Percentiles rank a stretch among this genome's conserved stretches.
Evolutionary conservation across 169 alveolate species (phyloP).

Genomic region (Plasmodium fragile): DNA sequence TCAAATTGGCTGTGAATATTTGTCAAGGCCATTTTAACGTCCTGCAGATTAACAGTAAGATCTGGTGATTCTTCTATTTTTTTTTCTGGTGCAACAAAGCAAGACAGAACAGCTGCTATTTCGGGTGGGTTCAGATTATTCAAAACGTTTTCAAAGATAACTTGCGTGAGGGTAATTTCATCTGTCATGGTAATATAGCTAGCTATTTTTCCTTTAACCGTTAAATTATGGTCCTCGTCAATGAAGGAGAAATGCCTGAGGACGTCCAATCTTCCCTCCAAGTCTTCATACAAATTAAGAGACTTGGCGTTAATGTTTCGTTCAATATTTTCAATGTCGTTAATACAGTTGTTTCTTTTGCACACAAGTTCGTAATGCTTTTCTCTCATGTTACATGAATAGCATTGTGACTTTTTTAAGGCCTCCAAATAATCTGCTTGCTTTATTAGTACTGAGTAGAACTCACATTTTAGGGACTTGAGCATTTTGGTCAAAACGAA

Average conservation of each 20-base stretch:
- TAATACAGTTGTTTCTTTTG: slow-evolving; percentile 75
- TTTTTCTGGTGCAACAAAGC: slow-evolving; percentile 84
- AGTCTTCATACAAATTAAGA: slow-evolving; percentile 86
- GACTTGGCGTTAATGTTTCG: slow-evolving; percentile 86
- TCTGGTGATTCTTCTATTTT: slow-evolving; percentile 87
- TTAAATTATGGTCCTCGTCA: slow-evolving; percentile 86
- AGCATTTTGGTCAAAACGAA: slow-evolving; percentile 81
- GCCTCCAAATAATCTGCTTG: slow-evolving; percentile 82
- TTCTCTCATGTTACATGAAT: slow-evolving; percentile 83
- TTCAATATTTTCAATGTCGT: slow-evolving; percentile 83
- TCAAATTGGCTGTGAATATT: slow-evolving; percentile 79
- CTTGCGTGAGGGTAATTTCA: slow-evolving; percentile 89
- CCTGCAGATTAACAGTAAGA: slow-evolving; percentile 84
- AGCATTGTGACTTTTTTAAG: slow-evolving; percentile 79
- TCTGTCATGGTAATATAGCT: slow-evolving; percentile 89
- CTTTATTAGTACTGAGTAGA: slow-evolving; percentile 81
- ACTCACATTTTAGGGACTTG: slow-evolving; percentile 81
- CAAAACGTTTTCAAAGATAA: slow-evolving; percentile 82
- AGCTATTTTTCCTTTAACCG: slow-evolving; percentile 91
- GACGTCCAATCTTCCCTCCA: slow-evolving; percentile 87
- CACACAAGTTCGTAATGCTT: slow-evolving; percentile 81
- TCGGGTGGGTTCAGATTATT: slow-evolving; percentile 83
- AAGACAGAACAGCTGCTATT: slow-evolving; percentile 87
- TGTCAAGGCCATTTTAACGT: slow-evolving; percentile 82
- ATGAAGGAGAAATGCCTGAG: slow-evolving; percentile 86